Evolutionary conservation across 2,329 filamentous ascomycete species (phyloP), one percentile per base, ranked within the genome.

Genomic region (Teratosphaeria viscida): DNA sequence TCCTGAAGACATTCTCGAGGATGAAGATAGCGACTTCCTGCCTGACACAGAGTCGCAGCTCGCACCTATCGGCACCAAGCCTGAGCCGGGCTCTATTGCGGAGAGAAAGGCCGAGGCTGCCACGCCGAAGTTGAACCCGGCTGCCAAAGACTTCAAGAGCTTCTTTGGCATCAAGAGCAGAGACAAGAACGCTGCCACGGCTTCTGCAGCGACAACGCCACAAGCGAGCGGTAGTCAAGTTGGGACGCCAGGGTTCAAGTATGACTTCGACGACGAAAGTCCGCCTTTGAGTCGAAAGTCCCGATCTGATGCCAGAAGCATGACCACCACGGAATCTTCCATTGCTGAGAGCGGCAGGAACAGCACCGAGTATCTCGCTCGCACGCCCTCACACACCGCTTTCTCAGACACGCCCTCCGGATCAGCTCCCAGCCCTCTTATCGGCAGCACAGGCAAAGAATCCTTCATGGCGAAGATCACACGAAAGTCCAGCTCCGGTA

Each of bases 71-170:
- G 92, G 92, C 27, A 95, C 90, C 2, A 71, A 65, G 57, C 72
- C 72, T 62, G 19, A 11, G 3, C 34, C 34, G 8, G 27, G 14
- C 27, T 34, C 53, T 7, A 54, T 32, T 12, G 19, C 16, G 16
- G 27, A 34, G n/a, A 32, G 19, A 11, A 79, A 68, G 77, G 86
- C 55, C 27, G 5, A 56, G 73, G 65, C 76, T 57, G 69, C 78
- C 49, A 77, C 85, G 74, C 67, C 84, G 54, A 81, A 82, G 66
- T 80, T 97, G 32, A 97, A 99, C 68, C 94, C 94, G 7, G 84
- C 89, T 6, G 94, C 92, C 0, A 92, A 92, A 8, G 89, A 88
- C 0, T 97, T 97, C 71, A 92, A 88, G 74, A 86, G 82, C 10
- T 82, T 85, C 43, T 83, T 94, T 60, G 63, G 63, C 1, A 75